A percentile compares a stretch with the other conserved stretches of the same genome.
These are phyloP conservation scores for Phialophora macrospora DNA, from an alignment of 2,329 filamentous ascomycete genomes.

Conservation along the genomic window DNA sequence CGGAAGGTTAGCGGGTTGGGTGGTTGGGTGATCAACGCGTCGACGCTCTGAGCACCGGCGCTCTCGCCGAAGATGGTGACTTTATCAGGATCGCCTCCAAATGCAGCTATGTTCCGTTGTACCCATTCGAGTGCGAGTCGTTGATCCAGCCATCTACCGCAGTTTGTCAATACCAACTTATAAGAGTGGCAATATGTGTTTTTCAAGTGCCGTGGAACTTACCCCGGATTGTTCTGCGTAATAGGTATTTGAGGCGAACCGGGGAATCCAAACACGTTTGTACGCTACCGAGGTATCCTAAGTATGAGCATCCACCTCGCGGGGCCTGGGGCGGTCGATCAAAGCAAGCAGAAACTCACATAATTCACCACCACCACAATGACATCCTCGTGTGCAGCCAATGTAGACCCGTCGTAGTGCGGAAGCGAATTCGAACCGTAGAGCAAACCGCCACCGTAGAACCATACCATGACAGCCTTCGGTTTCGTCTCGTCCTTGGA, in stretches of 20 bases:
- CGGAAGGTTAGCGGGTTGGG: constrained; percentile 38
- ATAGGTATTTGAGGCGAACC: constrained; percentile 44
- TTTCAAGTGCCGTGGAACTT: not conserved
- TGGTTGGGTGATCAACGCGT: constrained; percentile 33
- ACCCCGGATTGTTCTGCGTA: constrained; percentile 42
- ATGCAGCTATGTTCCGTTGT: constrained; percentile 45
- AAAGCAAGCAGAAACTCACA: constrained; percentile 1
- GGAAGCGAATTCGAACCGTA: constrained; percentile 38
- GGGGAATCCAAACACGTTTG: constrained; percentile 50
- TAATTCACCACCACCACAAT: constrained; percentile 46
- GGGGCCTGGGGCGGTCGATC: not conserved
- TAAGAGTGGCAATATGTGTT: too few relatives aligned
- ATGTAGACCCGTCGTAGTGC: constrained; percentile 43
- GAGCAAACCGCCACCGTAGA: constrained; percentile 49
- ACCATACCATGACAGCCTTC: constrained; percentile 47
- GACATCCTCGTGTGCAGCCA: constrained; percentile 44
- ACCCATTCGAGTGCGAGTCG: constrained; percentile 48
- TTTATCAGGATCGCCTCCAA: constrained; percentile 43
- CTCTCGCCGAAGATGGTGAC: constrained; percentile 48
- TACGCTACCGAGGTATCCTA: constrained; percentile 28
- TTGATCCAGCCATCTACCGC: constrained; percentile 52
- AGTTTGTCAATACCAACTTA: too few relatives aligned
- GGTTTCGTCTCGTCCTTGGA: constrained; percentile 6
- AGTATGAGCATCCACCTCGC: not conserved
- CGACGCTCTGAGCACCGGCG: constrained; percentile 37